A percentile compares a stretch with the other conserved stretches of the same genome.
phyloP scores from a whole-genome alignment of 2,329 filamentous ascomycete genomes.

The Torrubiellomyces zombiae region DNA sequence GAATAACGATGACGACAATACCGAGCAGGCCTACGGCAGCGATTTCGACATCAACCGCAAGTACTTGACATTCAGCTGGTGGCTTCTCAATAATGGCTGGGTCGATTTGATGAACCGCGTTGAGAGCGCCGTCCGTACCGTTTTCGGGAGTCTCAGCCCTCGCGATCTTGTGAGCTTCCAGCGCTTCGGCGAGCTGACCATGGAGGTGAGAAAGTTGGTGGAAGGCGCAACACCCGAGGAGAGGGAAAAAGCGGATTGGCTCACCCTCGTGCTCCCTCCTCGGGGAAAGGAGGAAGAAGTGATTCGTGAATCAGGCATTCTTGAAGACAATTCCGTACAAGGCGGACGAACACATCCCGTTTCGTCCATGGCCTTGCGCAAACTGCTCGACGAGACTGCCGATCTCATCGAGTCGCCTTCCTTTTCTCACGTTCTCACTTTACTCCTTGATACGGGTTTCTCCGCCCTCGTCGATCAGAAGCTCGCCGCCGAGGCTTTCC shows the following conservation, averaged over 20 bases:
- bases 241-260: constrained; percentile 45
- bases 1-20: constrained; percentile 80
- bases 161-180: constrained; percentile 75
- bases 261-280: constrained; percentile 69
- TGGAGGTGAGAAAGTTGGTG: constrained; percentile 69
- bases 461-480: constrained; percentile 69
- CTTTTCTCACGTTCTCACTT: constrained; percentile 72
- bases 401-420: constrained; percentile 89
- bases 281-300: constrained; percentile 66
- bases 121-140: constrained; percentile 68
- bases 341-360: constrained; percentile 19
- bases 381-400: constrained; percentile 85
- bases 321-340: constrained; percentile 28
- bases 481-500: constrained; percentile 62
- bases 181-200: constrained; percentile 60
- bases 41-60: constrained; percentile 93
- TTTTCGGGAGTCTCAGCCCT: constrained; percentile 78
- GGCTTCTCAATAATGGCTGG: constrained; percentile 86
- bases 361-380: constrained; percentile 48
- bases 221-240: constrained; percentile 43
- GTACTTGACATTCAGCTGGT: constrained; percentile 96
- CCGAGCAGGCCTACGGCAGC: constrained; percentile 68
- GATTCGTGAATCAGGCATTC: constrained; percentile 70
- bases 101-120: constrained; percentile 67
- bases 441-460: constrained; percentile 77